Evolutionary conservation across 2,329 filamentous ascomycete genomes (phyloP).

Genomic region (Curvularia hawaiiensis): DNA sequence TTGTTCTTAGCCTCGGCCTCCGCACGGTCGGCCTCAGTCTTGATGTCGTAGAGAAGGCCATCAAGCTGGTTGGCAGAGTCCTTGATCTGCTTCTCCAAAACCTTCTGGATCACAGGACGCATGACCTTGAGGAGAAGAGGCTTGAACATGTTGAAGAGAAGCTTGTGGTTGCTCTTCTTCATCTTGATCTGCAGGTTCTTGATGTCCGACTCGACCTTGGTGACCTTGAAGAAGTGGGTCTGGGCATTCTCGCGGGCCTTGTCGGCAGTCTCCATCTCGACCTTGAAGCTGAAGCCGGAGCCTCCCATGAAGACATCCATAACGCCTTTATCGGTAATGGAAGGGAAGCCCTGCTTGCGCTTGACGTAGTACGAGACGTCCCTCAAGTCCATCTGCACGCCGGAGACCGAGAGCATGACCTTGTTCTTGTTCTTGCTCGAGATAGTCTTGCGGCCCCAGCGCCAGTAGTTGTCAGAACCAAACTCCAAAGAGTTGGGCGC

Average conservation of each 20-base stretch:
- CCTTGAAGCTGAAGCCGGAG: slow-evolving; percentile 87
- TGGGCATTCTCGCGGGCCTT: slow-evolving; percentile 61
- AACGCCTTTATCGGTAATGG: slow-evolving; percentile 84
- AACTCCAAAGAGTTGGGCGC: slow-evolving; percentile 92
- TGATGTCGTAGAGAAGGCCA: slow-evolving; percentile 72
- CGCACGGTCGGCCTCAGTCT: slow-evolving; percentile 80
- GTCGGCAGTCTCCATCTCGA: slow-evolving; percentile 83
- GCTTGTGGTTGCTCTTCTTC: slow-evolving; percentile 93
- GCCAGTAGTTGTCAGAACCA: slow-evolving; percentile 90
- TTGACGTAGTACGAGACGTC: slow-evolving; percentile 90
- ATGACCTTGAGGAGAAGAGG: slow-evolving; percentile 83
- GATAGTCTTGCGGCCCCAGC: slow-evolving; percentile 89
- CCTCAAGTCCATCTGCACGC: slow-evolving; percentile 85
- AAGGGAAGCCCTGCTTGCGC: slow-evolving; percentile 91
- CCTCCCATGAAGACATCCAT: slow-evolving; percentile 88
- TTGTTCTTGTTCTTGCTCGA: slow-evolving; percentile 82
- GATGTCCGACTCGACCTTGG: slow-evolving; percentile 83
- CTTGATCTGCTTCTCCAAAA: slow-evolving; percentile 86
- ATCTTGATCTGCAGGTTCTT: slow-evolving; percentile 85
- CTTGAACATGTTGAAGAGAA: slow-evolving; percentile 86
- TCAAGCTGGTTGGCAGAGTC: slow-evolving; percentile 81
- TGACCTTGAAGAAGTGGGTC: slow-evolving; percentile 91
- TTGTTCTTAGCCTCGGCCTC: slow-evolving; percentile 66
- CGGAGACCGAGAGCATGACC: slow-evolving; percentile 83
- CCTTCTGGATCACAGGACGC: slow-evolving; percentile 83